Base-by-base conservation (phyloP, 2,329 filamentous ascomycete genomes). In the Calonectria pteridis region DNA sequence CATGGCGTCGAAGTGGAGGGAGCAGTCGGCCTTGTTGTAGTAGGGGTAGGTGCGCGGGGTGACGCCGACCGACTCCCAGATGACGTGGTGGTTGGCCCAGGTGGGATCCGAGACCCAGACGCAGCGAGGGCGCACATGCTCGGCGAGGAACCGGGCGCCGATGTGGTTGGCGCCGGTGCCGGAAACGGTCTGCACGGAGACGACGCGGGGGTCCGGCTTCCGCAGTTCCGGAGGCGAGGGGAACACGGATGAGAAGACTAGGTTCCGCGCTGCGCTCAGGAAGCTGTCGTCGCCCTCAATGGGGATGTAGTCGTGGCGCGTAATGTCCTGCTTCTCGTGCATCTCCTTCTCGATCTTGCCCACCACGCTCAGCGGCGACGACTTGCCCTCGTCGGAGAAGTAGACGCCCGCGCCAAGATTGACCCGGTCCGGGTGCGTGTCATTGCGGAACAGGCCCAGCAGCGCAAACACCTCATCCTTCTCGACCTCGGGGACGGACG, bases 21-120 rank as follows among this genome's bases (percentile, higher is more conserved):
- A 95, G 83, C 94, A 96, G 76, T 95, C 98, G 82, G 93, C 84
- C 82, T 94, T 91, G 84, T 93, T 93, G 87, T 98, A 99, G 90
- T 98, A 99, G 62, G 96, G 96, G 87, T 98, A 99, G 77, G 91
- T 91, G 79, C 93, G 93, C 79, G 95, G 91, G 37, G 91, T 88
- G 28, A 98, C 88, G 79, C 91, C 89, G 81, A 98, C 95, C 83
- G 98, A 98, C 85, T 89, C 91, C 88, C 98, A 98, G 88, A 99
- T 98, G 86, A 98, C 96, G 87, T 97, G 93, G 91, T 99, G 97
- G 88, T 99, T 98, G 80, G 94, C 95, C 97, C 97, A 99, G 74
- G 97, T 98, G 51, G 97, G 97, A 84, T 94, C 94, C 79, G 95
- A 98, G 83, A 98, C 89, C 90, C 98, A 98, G 85, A 97, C 91